Evolutionary conservation across 192 early-diverging fungal genomes (phyloP).

Genomic region (Coemansia sp.): DNA sequence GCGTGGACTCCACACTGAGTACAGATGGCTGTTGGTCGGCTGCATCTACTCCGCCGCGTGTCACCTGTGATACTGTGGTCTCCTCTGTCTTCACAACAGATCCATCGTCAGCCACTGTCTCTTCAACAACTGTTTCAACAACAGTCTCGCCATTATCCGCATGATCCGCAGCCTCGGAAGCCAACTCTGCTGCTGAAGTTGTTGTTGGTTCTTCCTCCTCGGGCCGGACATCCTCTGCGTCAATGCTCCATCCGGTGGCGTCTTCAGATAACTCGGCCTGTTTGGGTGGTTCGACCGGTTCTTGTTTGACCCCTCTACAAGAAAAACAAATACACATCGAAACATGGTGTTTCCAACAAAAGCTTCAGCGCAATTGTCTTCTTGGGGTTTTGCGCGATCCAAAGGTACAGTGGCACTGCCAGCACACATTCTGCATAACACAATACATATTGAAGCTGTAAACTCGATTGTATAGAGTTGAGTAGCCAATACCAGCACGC

Average conservation of each 20-base stretch:
- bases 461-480: conserved; percentile 1
- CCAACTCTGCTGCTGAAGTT: not conserved
- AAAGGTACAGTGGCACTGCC: not conserved
- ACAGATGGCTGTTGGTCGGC: conserved; percentile 6
- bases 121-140: conserved; percentile 2
- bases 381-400: not conserved
- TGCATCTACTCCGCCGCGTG: not conserved
- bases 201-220: conserved; percentile 5
- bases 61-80: conserved; percentile 2
- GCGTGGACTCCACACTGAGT: conserved; percentile 6
- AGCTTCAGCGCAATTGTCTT: not conserved
- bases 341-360: conserved; percentile 3
- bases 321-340: not conserved
- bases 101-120: conserved; percentile 12
- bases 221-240: not conserved
- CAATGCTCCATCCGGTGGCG: conserved; percentile 8
- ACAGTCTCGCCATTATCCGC: not conserved
- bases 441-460: conserved; percentile 20
- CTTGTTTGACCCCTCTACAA: conserved; percentile 48
- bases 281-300: conserved; percentile 30
- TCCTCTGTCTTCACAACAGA: conserved; percentile 2
- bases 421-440: conserved; percentile 11
- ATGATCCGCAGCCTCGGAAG: conserved; percentile 5
- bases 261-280: conserved; percentile 27
- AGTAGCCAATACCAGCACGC: not conserved